Percentiles rank a stretch among this genome's conserved stretches.
Conservation (phyloP, 306 rosid species). For the Leucaena leucocephala region DNA sequence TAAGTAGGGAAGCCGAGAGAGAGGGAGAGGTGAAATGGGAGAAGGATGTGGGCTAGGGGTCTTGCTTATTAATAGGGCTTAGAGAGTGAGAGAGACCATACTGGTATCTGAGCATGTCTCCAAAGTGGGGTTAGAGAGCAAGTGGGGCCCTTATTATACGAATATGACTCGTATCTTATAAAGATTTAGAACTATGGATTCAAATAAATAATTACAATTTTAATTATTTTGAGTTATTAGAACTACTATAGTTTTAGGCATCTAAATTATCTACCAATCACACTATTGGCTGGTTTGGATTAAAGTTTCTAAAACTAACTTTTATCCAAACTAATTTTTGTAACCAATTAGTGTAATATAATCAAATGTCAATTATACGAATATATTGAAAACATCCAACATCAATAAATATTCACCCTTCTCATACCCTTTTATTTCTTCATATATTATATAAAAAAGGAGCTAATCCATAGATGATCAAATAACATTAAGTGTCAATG, state of each 20-base stretch:
- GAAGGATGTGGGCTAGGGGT: slow-evolving; percentile 18
- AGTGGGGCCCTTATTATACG: slow-evolving; percentile 33
- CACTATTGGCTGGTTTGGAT: too few species aligned
- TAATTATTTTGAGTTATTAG: not conserved
- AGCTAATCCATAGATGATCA: not conserved
- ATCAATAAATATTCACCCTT: not conserved
- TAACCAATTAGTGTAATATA: too few species aligned
- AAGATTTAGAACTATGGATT: not conserved
- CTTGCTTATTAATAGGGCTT: slow-evolving; percentile 43
- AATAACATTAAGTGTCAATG: too few species aligned
- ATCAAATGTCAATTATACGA: too few species aligned
- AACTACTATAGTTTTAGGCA: too few species aligned
- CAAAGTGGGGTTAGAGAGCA: slow-evolving; percentile 49
- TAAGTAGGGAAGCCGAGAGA: not conserved
- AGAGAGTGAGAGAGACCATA: slow-evolving; percentile 37
- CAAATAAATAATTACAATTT: not conserved
- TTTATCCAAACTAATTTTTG: too few species aligned
- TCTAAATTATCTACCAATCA: too few species aligned
- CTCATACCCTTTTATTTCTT: not conserved
- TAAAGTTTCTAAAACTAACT: too few species aligned
- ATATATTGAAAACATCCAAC: too few species aligned
- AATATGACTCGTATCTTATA: not conserved
- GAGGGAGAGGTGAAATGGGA: not conserved
- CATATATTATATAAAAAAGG: too few species aligned
- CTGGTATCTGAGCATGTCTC: slow-evolving; percentile 39